These are phyloP conservation scores for Beta lomatogona DNA, from an alignment of 179 eudicot genomes.

Conservation along the genomic window DNA sequence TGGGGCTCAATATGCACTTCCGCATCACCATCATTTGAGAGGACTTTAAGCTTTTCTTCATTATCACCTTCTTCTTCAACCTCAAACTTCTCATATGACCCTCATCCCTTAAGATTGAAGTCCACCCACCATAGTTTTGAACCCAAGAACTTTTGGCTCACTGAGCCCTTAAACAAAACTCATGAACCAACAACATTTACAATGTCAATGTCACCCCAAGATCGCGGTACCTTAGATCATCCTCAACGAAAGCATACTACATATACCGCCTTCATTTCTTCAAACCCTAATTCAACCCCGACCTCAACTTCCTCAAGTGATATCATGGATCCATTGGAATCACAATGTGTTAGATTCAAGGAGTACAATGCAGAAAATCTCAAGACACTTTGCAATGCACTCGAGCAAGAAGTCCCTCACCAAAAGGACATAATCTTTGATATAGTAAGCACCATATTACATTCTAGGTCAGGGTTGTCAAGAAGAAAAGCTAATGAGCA, in stretches of 20 bases:
- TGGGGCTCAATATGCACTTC: conserved; percentile 55
- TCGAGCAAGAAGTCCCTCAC: conserved; percentile 54
- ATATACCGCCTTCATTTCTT: conserved; percentile 22
- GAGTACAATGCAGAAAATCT: conserved; percentile 51
- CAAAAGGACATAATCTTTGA: conserved; percentile 51
- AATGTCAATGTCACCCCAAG: conserved; percentile 24
- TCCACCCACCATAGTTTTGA: conserved; percentile 26
- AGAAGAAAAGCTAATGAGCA: conserved; percentile 36
- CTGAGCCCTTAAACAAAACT: neutral
- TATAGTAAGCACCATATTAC: conserved; percentile 49
- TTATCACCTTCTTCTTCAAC: conserved; percentile 46
- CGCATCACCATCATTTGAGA: conserved; percentile 43
- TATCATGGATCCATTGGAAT: conserved; percentile 43
- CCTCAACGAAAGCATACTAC: conserved; percentile 18
- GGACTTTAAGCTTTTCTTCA: conserved; percentile 45
- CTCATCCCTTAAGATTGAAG: conserved; percentile 29
- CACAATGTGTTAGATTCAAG: conserved; percentile 43
- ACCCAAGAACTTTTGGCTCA: conserved; percentile 34
- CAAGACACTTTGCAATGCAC: conserved; percentile 45
- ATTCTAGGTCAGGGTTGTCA: conserved; percentile 54
- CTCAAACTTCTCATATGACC: conserved; percentile 40
- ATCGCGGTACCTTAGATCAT: neutral
- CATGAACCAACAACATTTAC: conserved; percentile 25
- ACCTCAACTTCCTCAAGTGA: conserved; percentile 59
- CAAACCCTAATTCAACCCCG: conserved; percentile 44